Evolutionary conservation across 176 grass and related monocot genomes (phyloP).

Genomic region (Bromus sterilis): DNA sequence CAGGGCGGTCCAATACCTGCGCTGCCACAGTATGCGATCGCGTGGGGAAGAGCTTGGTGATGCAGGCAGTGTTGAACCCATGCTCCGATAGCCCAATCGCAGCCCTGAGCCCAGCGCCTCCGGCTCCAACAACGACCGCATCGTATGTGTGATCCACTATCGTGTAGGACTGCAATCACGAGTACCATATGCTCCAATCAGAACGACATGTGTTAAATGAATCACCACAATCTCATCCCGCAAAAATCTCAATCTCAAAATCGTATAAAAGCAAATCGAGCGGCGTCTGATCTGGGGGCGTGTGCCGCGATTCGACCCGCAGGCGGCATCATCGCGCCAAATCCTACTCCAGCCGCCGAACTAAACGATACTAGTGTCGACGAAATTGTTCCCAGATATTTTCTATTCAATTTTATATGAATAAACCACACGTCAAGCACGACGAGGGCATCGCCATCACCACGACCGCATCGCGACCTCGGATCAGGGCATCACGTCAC

Average conservation of each 20-base stretch:
- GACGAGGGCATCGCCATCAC: neutral
- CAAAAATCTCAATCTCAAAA: neutral
- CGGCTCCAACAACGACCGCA: slow-evolving; percentile 86
- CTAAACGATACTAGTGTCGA: neutral
- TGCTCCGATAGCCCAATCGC: slow-evolving; percentile 88
- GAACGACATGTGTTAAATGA: neutral
- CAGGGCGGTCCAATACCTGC: slow-evolving; percentile 27
- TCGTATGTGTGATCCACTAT: slow-evolving; percentile 89
- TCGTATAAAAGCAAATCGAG: slow-evolving; percentile 12
- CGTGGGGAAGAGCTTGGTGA: slow-evolving; percentile 94
- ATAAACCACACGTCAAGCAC: neutral
- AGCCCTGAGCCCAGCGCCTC: slow-evolving; percentile 77
- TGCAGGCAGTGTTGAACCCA: slow-evolving; percentile 90
- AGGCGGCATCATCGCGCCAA: too few species aligned
- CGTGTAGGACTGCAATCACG: slow-evolving; percentile 52
- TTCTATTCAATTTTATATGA: neutral
- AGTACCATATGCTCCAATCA: neutral
- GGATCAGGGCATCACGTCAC: neutral
- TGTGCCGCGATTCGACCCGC: neutral
- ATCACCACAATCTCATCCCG: neutral
- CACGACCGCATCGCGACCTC: neutral
- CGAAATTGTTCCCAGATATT: neutral
- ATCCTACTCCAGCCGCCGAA: neutral
- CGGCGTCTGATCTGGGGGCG: slow-evolving; percentile 38
- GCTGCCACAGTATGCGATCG: slow-evolving; percentile 85